phyloP scores from a whole-genome alignment of 805 yeast genomes.

The Barnettozyma populi region DNA sequence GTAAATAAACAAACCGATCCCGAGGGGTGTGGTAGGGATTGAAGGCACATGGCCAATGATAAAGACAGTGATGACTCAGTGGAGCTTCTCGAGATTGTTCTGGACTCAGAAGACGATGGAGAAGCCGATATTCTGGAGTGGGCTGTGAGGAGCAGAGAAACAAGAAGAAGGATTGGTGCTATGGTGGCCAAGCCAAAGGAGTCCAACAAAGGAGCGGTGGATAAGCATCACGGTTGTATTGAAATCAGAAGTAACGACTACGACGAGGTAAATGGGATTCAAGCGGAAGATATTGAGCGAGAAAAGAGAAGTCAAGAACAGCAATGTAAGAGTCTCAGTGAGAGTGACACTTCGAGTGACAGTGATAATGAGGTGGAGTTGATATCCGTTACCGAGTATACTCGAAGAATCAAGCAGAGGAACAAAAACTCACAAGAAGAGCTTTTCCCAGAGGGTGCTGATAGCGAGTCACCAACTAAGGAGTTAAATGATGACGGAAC shows the following conservation, averaged over 20 bases:
- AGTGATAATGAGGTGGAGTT: background rate
- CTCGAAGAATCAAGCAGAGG: background rate
- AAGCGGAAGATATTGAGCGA: too few species aligned
- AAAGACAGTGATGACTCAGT: background rate
- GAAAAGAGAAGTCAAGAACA: too few species aligned
- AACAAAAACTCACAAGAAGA: background rate
- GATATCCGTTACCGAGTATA: background rate
- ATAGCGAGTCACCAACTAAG: background rate
- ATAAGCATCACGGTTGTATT: background rate
- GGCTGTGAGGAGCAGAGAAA: background rate
- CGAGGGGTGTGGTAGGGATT: background rate
- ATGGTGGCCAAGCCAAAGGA: background rate
- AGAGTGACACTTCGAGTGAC: background rate
- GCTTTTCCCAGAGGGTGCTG: background rate
- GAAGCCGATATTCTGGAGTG: background rate
- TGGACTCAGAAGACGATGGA: conserved; percentile 2
- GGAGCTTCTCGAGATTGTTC: background rate
- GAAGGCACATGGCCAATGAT: background rate
- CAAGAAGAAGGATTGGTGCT: background rate
- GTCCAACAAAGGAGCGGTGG: background rate
- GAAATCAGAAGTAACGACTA: background rate
- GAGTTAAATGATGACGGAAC: background rate
- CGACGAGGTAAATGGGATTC: background rate
- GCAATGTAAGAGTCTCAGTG: background rate
- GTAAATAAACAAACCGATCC: background rate